Evolutionary conservation across 148 eudicot genomes (phyloP).

Genomic region (Vaccinium corymbosum): DNA sequence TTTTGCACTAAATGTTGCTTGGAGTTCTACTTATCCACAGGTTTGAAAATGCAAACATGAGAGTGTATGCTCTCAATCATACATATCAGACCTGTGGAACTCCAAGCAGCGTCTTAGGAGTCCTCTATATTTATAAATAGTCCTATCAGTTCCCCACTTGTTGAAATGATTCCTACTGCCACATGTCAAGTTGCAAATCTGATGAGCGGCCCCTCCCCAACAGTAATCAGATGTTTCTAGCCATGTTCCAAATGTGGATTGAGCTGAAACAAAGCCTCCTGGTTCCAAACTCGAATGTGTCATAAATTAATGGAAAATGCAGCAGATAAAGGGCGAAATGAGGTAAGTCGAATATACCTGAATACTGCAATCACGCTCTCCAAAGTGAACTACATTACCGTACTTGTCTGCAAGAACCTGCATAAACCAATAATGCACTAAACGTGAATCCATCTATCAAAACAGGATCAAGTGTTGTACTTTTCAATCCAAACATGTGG

Average conservation of each 20-base stretch:
- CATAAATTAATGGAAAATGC: not conserved
- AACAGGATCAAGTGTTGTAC: not conserved
- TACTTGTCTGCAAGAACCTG: constrained; percentile 98
- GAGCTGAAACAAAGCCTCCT: not conserved
- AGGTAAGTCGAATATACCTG: constrained; percentile 46
- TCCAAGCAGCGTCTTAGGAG: not conserved
- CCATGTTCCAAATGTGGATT: not conserved
- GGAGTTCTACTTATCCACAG: not conserved
- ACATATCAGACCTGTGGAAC: not conserved
- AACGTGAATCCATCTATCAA: constrained; percentile 7
- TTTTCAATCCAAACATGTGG: not conserved
- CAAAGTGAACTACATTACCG: constrained; percentile 96
- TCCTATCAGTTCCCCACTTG: not conserved
- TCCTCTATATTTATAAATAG: not conserved
- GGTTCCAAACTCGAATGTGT: not conserved
- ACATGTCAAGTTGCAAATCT: not conserved
- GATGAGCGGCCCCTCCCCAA: not conserved
- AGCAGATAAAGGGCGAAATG: not conserved
- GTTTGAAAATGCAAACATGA: not conserved
- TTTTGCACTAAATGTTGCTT: not conserved
- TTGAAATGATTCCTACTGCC: not conserved
- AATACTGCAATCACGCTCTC: constrained; percentile 99
- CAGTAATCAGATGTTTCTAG: not conserved
- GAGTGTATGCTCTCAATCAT: not conserved
- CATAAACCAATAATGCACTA: constrained; percentile 12